Percentiles rank a stretch among this genome's conserved stretches.
Conservation (phyloP, 31 red algal genomes). For the Porphyra umbilicalis region DNA sequence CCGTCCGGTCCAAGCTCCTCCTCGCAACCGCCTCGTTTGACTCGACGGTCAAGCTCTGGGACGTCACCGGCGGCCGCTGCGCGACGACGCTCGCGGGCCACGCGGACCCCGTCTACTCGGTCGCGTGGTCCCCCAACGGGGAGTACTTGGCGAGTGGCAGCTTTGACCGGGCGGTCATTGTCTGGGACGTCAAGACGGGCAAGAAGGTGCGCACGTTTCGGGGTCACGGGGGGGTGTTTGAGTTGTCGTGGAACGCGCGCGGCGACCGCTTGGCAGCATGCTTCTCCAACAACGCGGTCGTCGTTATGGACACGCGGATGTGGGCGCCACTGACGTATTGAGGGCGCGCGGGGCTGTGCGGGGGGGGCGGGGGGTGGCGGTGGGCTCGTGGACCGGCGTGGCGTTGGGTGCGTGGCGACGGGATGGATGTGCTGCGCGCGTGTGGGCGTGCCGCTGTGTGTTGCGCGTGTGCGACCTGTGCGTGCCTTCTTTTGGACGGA, state of each 20-base stretch:
- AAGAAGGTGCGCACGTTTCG: constrained; percentile 52
- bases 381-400: neutral
- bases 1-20: constrained; percentile 28
- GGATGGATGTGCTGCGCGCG: neutral
- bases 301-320: constrained; percentile 72
- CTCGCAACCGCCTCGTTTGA: constrained; percentile 97
- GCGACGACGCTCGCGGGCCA: constrained; percentile 71
- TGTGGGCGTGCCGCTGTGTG: neutral
- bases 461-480: too few species aligned
- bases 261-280: constrained; percentile 80
- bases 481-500: too few species aligned
- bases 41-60: constrained; percentile 88
- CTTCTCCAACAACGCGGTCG: constrained; percentile 75
- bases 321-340: constrained; percentile 15
- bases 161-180: constrained; percentile 78
- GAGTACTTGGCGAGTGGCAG: constrained; percentile 80
- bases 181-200: constrained; percentile 89
- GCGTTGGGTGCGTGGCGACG: neutral
- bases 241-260: constrained; percentile 79
- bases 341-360: neutral
- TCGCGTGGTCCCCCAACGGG: constrained; percentile 85
- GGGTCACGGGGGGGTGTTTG: constrained; percentile 82
- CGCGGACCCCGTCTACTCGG: constrained; percentile 79
- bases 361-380: too few species aligned
- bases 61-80: constrained; percentile 52